These are phyloP conservation scores for Myrica gale DNA, from an alignment of 306 rosid genomes.

Conservation along the genomic window DNA sequence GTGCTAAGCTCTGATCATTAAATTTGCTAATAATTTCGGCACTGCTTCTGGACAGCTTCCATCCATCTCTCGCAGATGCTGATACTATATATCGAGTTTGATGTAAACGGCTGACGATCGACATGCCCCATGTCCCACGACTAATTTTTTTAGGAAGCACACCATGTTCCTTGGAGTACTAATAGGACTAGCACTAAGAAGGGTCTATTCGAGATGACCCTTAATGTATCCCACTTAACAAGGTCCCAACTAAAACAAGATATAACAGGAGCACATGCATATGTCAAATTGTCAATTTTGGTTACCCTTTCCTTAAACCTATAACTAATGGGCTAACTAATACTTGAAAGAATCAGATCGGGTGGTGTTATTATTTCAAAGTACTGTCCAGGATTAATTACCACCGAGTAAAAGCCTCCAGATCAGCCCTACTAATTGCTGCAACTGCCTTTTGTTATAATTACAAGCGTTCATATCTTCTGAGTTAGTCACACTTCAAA, in stretches of 20 bases:
- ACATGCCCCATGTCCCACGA: conserved; percentile 29
- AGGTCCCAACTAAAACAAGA: conserved; percentile 2
- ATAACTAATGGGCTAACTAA: not conserved
- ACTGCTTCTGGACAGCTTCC: conserved; percentile 31
- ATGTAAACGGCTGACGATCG: conserved; percentile 29
- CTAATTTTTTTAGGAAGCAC: conserved; percentile 35
- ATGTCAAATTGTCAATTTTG: conserved; percentile 14
- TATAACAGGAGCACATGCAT: conserved; percentile 30
- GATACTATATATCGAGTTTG: not conserved
- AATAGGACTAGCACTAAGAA: conserved; percentile 9
- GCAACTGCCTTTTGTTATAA: conserved; percentile 5
- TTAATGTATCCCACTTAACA: conserved; percentile 31
- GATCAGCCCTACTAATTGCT: not conserved
- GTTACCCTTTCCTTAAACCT: not conserved
- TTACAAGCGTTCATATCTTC: conserved; percentile 11
- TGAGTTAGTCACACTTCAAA: conserved; percentile 10
- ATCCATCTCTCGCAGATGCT: not conserved
- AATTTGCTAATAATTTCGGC: conserved; percentile 11
- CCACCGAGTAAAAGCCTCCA: not conserved
- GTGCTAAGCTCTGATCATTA: conserved; percentile 39
- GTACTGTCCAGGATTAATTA: not conserved
- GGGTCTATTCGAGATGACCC: conserved; percentile 33
- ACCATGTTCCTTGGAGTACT: conserved; percentile 32
- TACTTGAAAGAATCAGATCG: too few species aligned
- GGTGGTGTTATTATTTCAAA: too few species aligned